These are phyloP conservation scores for Fomitiporia mediterranea DNA, from an alignment of 1,284 basidiomycete genomes.

Conservation along the genomic window DNA sequence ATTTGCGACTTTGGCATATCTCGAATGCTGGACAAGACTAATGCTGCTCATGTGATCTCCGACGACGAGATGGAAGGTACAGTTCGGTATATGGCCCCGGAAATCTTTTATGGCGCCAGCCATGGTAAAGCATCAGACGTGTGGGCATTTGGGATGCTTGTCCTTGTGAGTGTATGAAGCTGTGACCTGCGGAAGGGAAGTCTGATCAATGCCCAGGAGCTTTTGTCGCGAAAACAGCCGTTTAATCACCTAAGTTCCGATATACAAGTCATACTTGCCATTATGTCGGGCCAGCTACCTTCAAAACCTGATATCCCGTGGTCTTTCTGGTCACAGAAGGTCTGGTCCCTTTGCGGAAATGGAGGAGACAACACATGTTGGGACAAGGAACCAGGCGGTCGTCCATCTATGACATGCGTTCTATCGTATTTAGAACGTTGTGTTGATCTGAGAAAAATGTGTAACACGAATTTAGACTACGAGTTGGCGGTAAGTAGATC, in stretches of 20 bases:
- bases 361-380: too few relatives aligned
- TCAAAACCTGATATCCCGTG: too few relatives aligned
- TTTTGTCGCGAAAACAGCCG: background rate
- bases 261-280: background rate
- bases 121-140: background rate
- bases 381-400: too few relatives aligned
- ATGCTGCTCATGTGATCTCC: background rate
- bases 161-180: background rate
- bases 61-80: background rate
- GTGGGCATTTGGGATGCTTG: slow-evolving; percentile 8
- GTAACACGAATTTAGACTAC: too few relatives aligned
- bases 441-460: too few relatives aligned
- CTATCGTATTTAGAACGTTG: too few relatives aligned
- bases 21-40: background rate
- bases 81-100: background rate
- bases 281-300: too few relatives aligned
- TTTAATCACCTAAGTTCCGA: background rate
- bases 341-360: too few relatives aligned
- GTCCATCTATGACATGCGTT: too few relatives aligned
- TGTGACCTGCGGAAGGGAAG: background rate
- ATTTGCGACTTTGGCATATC: slow-evolving; percentile 10
- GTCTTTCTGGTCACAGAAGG: too few relatives aligned
- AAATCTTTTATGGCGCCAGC: background rate
- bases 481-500: too few relatives aligned
- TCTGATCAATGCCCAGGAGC: background rate